A percentile compares a stretch with the other conserved stretches of the same genome.
Evolutionary conservation across 2,329 filamentous ascomycete genomes (phyloP).

Genomic region (Ophiostoma sp.): DNA sequence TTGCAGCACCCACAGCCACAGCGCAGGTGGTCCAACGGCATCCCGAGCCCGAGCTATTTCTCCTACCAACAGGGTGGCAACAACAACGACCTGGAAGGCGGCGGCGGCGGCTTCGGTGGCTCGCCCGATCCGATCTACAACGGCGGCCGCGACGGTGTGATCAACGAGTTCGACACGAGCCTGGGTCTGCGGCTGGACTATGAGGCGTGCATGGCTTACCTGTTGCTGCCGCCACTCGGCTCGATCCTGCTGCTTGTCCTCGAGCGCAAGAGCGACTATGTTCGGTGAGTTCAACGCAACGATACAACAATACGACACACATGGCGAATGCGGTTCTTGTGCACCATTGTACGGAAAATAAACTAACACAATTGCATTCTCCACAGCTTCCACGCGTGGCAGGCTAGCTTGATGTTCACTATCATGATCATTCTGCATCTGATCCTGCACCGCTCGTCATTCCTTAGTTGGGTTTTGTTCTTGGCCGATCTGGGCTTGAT

Average conservation of each 20-base stretch:
- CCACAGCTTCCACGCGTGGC: slow-evolving; percentile 90
- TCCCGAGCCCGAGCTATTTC: slow-evolving; percentile 37
- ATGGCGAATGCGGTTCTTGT: not conserved
- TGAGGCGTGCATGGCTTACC: slow-evolving; percentile 87
- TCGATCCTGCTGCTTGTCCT: slow-evolving; percentile 80
- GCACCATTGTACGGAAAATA: not conserved
- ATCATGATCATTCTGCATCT: slow-evolving; percentile 75
- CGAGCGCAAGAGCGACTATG: slow-evolving; percentile 96
- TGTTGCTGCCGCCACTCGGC: slow-evolving; percentile 80
- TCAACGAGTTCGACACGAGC: slow-evolving; percentile 85
- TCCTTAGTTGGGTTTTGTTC: slow-evolving; percentile 83
- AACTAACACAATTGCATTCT: not conserved
- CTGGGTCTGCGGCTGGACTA: slow-evolving; percentile 83
- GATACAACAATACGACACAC: not conserved
- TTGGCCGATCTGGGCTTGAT: slow-evolving; percentile 74
- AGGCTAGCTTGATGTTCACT: slow-evolving; percentile 81
- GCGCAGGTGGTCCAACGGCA: slow-evolving; percentile 53
- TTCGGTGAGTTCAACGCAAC: slow-evolving; percentile 62
- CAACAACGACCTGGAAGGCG: slow-evolving; percentile 30
- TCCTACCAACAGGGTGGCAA: slow-evolving; percentile 35
- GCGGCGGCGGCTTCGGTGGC: slow-evolving; percentile 29
- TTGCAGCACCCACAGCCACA: slow-evolving; percentile 59
- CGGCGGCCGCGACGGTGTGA: slow-evolving; percentile 55
- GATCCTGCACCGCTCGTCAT: slow-evolving; percentile 78
- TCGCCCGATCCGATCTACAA: slow-evolving; percentile 38